Percentiles rank a stretch among this genome's conserved stretches.
Conservation (phyloP, 768 basidiomycete genomes). For the Serendipita sp. region DNA sequence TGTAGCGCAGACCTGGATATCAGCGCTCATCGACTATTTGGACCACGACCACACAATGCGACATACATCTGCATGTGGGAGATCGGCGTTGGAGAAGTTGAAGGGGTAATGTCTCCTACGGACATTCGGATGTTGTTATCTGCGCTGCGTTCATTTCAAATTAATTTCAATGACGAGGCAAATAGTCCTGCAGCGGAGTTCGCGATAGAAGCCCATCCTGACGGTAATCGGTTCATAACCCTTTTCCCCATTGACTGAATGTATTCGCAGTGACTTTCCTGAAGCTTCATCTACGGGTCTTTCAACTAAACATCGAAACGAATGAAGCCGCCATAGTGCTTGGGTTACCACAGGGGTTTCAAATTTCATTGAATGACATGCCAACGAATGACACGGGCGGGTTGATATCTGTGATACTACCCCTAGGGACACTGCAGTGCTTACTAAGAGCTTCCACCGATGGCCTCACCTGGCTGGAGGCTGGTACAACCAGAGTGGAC, state of each 20-base stretch:
- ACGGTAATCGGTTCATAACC: slow-evolving; percentile 32
- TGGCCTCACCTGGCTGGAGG: slow-evolving; percentile 44
- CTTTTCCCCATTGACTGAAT: background rate
- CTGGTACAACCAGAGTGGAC: slow-evolving; percentile 36
- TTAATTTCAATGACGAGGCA: slow-evolving; percentile 56
- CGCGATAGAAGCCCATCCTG: slow-evolving; percentile 48
- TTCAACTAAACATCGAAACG: slow-evolving; percentile 42
- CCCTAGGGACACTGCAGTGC: slow-evolving; percentile 11
- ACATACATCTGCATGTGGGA: slow-evolving; percentile 95
- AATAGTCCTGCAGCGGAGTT: slow-evolving; percentile 71
- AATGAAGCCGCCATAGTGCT: slow-evolving; percentile 39
- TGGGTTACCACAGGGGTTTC: slow-evolving; percentile 41
- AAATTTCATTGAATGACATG: slow-evolving; percentile 59
- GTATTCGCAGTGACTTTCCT: slow-evolving; percentile 58
- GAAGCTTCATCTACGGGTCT: slow-evolving; percentile 39
- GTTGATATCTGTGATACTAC: background rate
- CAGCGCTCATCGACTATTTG: slow-evolving; percentile 73
- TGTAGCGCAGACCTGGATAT: slow-evolving; percentile 45
- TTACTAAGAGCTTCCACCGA: background rate
- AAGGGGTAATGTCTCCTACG: slow-evolving; percentile 36
- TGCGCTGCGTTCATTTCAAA: slow-evolving; percentile 39
- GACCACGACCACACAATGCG: slow-evolving; percentile 65
- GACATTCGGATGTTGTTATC: slow-evolving; percentile 37
- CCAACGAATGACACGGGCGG: slow-evolving; percentile 33
- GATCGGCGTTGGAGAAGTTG: slow-evolving; percentile 50